Evolutionary conservation across 257 asterid genomes (phyloP).

Genomic region (Salvia splendens): DNA sequence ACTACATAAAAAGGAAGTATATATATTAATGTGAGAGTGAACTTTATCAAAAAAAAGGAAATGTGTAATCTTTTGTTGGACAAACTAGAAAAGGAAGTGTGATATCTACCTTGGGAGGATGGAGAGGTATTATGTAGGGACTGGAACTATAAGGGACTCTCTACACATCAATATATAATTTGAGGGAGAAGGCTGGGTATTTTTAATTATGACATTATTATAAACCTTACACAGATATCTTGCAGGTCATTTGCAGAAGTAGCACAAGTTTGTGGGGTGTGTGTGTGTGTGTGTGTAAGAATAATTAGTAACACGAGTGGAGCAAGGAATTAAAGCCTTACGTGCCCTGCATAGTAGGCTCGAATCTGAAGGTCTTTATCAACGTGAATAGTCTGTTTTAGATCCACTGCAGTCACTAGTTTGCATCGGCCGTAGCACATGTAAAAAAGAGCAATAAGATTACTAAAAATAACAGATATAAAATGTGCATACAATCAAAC

Average conservation of each 20-base stretch:
- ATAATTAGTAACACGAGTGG: background rate
- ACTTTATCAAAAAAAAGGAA: no score
- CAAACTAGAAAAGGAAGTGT: no score
- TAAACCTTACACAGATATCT: slow-evolving; percentile 1
- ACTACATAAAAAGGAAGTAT: no score
- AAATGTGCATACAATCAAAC: slow-evolving; percentile 16
- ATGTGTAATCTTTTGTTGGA: no score
- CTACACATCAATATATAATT: background rate
- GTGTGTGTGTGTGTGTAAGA: background rate
- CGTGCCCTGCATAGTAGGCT: slow-evolving; percentile 98
- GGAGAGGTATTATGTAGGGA: background rate
- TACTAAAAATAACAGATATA: slow-evolving; percentile 1
- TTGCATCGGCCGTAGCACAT: slow-evolving; percentile 18
- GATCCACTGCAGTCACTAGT: slow-evolving; percentile 82
- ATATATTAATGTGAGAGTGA: no score
- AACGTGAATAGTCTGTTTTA: slow-evolving; percentile 86
- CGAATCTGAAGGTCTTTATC: slow-evolving; percentile 83
- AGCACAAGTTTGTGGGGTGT: background rate
- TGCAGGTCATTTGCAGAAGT: background rate
- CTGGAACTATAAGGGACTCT: background rate
- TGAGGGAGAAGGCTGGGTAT: background rate
- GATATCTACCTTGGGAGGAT: no score
- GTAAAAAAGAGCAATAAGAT: slow-evolving; percentile 15
- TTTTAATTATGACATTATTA: background rate
- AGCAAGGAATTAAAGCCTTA: slow-evolving; percentile 39